Evolutionary conservation across 2,329 filamentous ascomycete species (phyloP), one percentile per base, ranked within the genome.

Genomic region (Hypocreales sp.): DNA sequence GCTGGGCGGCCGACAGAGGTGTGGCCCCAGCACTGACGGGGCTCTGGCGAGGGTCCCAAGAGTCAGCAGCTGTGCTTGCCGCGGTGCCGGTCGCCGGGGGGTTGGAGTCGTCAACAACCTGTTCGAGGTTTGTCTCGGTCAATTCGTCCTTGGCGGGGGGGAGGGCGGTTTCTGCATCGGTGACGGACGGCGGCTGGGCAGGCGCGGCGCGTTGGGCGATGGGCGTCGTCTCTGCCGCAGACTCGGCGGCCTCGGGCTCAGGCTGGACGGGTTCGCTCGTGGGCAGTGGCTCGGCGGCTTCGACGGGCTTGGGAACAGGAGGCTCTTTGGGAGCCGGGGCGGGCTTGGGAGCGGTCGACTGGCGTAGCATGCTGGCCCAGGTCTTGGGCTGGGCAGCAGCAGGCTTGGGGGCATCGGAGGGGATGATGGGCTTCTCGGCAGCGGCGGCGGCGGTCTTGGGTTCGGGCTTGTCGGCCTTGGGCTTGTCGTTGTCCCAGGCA

Each of bases 41-140:
- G 36, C 56, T 55, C 46, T 63, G 67, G 47, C 72, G 68, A 32
- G 77, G 70, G 46, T 92, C 82, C 61, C 79, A 76, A 12, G 82
- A 84, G 53, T 87, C 90, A 40, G 83, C 80, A 38, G 82, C 64
- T 33, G 86, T 93, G 65, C 86, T 94, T 37, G 81, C 83, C 37
- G 73, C 80, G 25, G 87, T 94, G 39, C 76, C 79, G 29, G 81
- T 87, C 25, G 76, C 67, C 13, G 77, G 71, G 22, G 82, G 79
- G 31, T 72, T 61, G 23, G 87, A 92, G 30, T 66, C 67, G 56
- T 94, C 86, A 38, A 75, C 78, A 40, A 95, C 67, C 55, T 87
- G 81, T 51, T 93, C 86, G 31, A 95, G 77, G 55, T 95, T 95
- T 41, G 76, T 78, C 58, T 87, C 76, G 16, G 87, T 95, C 38